Base-by-base conservation (phyloP, 2,329 filamentous ascomycete genomes). In the Microcyclospora tardicrescens region DNA sequence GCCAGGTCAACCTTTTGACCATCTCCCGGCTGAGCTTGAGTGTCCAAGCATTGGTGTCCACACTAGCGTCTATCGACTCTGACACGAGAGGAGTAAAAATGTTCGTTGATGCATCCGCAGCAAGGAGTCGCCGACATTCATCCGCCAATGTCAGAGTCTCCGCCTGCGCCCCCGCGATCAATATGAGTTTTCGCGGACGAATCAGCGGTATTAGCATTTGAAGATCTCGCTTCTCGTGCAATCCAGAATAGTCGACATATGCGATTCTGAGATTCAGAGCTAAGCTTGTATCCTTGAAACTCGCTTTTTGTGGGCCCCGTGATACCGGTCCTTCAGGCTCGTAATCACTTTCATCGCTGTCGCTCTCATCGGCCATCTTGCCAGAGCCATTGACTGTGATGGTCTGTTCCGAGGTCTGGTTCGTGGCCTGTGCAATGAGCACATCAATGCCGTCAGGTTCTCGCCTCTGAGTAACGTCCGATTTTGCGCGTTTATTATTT, bases 41-140 rank as follows among this genome's bases (percentile, higher is more conserved):
- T 16, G 84, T 80, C 91, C 93, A 98, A 3, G 91, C 87, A 57
- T 96, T 95, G 5, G 89, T 96, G 58, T 98, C 91, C 32, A 96
- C 89, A 54, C 87, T 95, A 10, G 89, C 91, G 59, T 98, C 80
- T 32, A 98, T 72, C 11, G 71, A 67, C 28, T 72, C 67, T 16
- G 86, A 86, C n/a, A 84, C 67, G 9, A 66, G 61, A 1, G 91
- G 91, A 0, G 84, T 86, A 56, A 89, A 89, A 5, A 98, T 84
- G 46, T 51, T 47, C 12, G 49, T 47, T 3, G 36, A 41, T 27
- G 38, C 49, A 28, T 61, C 58, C 43, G 65, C 69, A 11, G 62
- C 62, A 5, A 77, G 61, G 0, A 86, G 66, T 50, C 78, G 78
- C 43, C 79, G 76, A 59, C 85, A 93, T 60, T 93, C 85, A 8